These are phyloP conservation scores for Trametes coccinea DNA, from an alignment of 768 basidiomycete genomes.

Conservation along the genomic window DNA sequence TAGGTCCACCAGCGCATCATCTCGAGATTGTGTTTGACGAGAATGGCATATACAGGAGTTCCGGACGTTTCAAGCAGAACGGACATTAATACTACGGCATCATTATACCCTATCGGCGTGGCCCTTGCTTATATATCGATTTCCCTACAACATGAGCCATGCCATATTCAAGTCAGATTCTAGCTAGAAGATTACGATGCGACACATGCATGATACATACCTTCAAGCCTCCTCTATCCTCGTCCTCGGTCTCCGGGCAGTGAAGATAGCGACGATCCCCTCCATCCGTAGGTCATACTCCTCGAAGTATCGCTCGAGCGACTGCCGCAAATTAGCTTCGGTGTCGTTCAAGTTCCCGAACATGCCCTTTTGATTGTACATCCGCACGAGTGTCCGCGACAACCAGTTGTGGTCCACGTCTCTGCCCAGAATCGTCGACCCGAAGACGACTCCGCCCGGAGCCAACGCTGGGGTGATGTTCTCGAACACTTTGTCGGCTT, in stretches of 20 bases:
- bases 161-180: no score
- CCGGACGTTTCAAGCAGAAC: no score
- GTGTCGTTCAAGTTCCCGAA: constrained; percentile 20
- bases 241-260: constrained; percentile 8
- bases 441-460: constrained; percentile 19
- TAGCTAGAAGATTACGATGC: no score
- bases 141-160: no score
- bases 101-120: no score
- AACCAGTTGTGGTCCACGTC: constrained; percentile 17
- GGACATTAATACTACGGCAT: no score
- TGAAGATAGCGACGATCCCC: constrained; percentile 21
- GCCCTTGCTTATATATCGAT: no score
- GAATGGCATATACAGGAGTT: no score
- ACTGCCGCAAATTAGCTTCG: constrained; percentile 10
- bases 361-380: constrained; percentile 17
- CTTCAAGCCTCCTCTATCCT: no score
- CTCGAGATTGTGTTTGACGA: no score
- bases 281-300: constrained; percentile 18
- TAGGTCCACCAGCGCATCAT: no score
- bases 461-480: constrained; percentile 3
- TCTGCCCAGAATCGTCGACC: constrained; percentile 22
- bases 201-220: no score
- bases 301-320: constrained; percentile 15
- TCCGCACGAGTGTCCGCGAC: constrained; percentile 8
- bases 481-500: constrained; percentile 17